Evolutionary conservation across 2,329 filamentous ascomycete genomes (phyloP).

Genomic region (Hymenoscyphus fructigenus): DNA sequence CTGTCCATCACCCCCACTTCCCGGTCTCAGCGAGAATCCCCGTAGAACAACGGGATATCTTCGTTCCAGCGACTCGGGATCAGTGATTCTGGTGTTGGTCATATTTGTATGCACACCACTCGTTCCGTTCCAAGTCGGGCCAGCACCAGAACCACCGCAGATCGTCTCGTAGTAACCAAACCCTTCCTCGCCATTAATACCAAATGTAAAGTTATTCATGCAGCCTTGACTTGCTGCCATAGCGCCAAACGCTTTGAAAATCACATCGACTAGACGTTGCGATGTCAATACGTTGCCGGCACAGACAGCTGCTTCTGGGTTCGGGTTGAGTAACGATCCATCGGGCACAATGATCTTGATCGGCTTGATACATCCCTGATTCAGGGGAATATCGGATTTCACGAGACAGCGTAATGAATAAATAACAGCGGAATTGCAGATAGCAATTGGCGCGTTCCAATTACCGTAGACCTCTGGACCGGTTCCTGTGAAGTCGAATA

Average conservation of each 20-base stretch:
- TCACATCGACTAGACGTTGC: constrained; percentile 77
- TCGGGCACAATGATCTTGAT: constrained; percentile 70
- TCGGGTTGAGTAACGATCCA: constrained; percentile 72
- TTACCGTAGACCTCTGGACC: constrained; percentile 74
- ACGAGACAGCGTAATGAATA: constrained; percentile 79
- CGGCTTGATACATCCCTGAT: constrained; percentile 77
- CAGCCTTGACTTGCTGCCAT: constrained; percentile 77
- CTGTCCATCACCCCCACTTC: constrained; percentile 62
- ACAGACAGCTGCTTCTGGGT: constrained; percentile 74
- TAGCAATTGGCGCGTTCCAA: constrained; percentile 75
- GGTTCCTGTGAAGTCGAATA: constrained; percentile 75
- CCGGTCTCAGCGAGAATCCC: constrained; percentile 62
- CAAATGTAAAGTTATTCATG: constrained; percentile 75
- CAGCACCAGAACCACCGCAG: constrained; percentile 71
- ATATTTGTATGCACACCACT: constrained; percentile 79
- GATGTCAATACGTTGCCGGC: constrained; percentile 77
- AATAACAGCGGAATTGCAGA: constrained; percentile 79
- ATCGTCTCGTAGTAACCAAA: constrained; percentile 88
- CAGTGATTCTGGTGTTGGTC: constrained; percentile 85
- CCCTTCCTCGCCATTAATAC: constrained; percentile 61
- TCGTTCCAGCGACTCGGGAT: constrained; percentile 74
- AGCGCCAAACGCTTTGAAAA: constrained; percentile 74
- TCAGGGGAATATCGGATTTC: constrained; percentile 75
- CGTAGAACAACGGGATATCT: constrained; percentile 71
- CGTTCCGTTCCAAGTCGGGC: constrained; percentile 69